Evolutionary conservation across 768 basidiomycete genomes (phyloP), one percentile per base, ranked within the genome.

Genomic region (Psilocybe azurescens): DNA sequence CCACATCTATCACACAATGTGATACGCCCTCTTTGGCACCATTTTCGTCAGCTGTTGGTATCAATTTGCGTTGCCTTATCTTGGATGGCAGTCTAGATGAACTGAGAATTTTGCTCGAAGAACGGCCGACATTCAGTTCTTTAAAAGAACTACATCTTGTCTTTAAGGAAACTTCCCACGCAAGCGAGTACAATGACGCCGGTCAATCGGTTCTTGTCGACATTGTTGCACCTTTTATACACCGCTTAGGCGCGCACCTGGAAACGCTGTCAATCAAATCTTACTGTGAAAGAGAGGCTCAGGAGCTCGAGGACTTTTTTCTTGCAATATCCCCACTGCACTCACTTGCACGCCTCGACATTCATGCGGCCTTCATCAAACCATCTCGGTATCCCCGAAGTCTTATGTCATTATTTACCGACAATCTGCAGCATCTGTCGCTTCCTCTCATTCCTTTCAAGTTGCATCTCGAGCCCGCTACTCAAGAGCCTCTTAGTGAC

Each of bases 1-100:
- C 65, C 70, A 2, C 61, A 58, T 7, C 46, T 59, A 20, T 50
- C 62, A 11, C 53, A 63, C 53, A 65, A 74, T 52, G 67, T 76
- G 54, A 58, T 79, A 14, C 64, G 71, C 9, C 59, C 68, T 4
- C 73, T 81, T 74, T 79, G 55, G 61, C 72, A 5, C 61, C 73
- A n/a, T 80, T 78, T 5, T 82, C 79, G 76, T 62, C 69, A 1
- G 67, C 75, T n/a, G 78, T 79, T 65, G 81, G 81, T 13, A 60
- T 46, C 16, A 75, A 73, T 30, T 65, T 83, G 46, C 69, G 69
- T 24, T 69, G 67, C 9, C 53, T 81, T 3, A 75, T 75, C 7
- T 60, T 83, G n/a, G 74, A 75, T 5, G 80, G 78, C 39, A 74
- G 77, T 39, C 69, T 78, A 7, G 71, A 75, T 41, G 74, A 73